A percentile compares a stretch with the other conserved stretches of the same genome.
These are phyloP conservation scores for Lentinula aciculospora DNA, from an alignment of 768 basidiomycete species.

Conservation along the genomic window DNA sequence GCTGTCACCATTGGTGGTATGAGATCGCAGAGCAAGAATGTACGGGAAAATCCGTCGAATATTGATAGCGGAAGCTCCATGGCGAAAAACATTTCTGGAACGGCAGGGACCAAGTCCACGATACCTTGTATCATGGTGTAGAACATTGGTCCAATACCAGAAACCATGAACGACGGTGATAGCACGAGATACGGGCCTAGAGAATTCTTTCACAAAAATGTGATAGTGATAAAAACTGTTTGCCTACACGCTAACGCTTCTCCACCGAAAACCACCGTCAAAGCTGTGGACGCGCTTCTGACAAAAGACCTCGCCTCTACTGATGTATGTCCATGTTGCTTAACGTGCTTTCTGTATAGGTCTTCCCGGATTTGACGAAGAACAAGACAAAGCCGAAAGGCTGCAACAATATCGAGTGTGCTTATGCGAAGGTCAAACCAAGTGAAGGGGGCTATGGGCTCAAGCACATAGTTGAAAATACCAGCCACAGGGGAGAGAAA, in stretches of 20 bases:
- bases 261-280: conserved; percentile 75
- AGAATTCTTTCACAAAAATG: neutral
- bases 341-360: conserved; percentile 36
- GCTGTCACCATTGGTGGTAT: conserved; percentile 63
- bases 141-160: conserved; percentile 57
- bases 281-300: conserved; percentile 49
- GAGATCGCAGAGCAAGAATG: conserved; percentile 71
- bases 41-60: conserved; percentile 75
- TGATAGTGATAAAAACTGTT: neutral
- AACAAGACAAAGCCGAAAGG: conserved; percentile 62
- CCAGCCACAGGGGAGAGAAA: conserved; percentile 37
- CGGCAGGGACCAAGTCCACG: conserved; percentile 53
- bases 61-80: conserved; percentile 70
- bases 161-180: conserved; percentile 78
- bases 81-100: conserved; percentile 44
- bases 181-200: conserved; percentile 58
- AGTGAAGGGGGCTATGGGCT: conserved; percentile 60
- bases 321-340: conserved; percentile 27
- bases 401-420: conserved; percentile 63
- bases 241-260: conserved; percentile 57
- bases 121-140: conserved; percentile 58
- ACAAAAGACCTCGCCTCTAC: conserved; percentile 52
- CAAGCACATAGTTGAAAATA: conserved; percentile 46
- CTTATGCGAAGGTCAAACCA: conserved; percentile 59
- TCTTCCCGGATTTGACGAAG: conserved; percentile 63